Base-by-base conservation (phyloP, 352 stramenopile species). In the Phytophthora rubi region DNA sequence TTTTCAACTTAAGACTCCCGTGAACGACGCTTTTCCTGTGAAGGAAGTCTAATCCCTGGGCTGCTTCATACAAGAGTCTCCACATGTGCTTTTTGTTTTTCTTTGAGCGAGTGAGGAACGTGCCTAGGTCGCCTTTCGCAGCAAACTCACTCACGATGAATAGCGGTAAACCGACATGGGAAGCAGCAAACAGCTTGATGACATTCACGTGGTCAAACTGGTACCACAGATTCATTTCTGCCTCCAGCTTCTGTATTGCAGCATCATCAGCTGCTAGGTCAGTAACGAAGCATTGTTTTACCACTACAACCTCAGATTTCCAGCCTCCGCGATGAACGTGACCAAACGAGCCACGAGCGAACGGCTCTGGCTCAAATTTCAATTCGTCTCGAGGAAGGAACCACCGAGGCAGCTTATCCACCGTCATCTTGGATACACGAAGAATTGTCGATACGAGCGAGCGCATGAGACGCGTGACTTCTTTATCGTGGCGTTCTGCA, bases 301-400 rank as follows among this genome's bases (percentile, higher is more conserved):
- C 70, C 0, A 83, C 73, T 4, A 83, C 65, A 0, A 44, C 51
- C 0, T 67, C 70, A 18, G 59, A 7, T 0, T 61, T 47, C 68
- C 55, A 74, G 0, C 57, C 48, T 2, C 72, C 68, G n/a, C 44
- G 68, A 16, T 76, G 68, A 2, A 73, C 49, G 0, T 51, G 35
- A 2, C 63, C 72, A 28, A 71, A 76, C 0, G 72, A 61, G 6
- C 68, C 72, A 18, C 55, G 12, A 1, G 48, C 60, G n/a, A 76
- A 79, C 23, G 54, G 35, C 9, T 62, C 3, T 1, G 30, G 33
- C 21, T 61, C 61, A 49, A 48, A 68, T 7, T 8, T 13, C 6
- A 74, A 52, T 18, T 71, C 70, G n/a, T 63, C 32, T 3, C 15
- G 32, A 2, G 55, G 65, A 3, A 77, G 13, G 13, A 62, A 74